Percentiles rank a stretch among this genome's conserved stretches.
Evolutionary conservation across 805 yeast species (phyloP).

Genomic region (Ogataea polymorpha): DNA sequence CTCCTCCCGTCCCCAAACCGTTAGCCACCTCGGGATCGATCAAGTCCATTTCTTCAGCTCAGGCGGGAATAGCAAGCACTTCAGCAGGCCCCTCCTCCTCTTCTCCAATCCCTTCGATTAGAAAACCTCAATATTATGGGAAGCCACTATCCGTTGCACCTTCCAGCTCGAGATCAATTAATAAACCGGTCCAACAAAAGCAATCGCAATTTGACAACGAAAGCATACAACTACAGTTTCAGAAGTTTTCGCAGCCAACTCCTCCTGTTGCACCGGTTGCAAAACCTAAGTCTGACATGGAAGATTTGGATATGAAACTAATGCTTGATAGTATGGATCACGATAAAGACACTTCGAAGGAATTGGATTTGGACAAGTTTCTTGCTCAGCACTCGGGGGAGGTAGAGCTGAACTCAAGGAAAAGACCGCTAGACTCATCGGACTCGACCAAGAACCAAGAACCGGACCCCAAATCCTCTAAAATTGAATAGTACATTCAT

Average conservation of each 20-base stretch:
- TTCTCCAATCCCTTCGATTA: slow-evolving; percentile 16
- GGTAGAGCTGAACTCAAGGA: slow-evolving; percentile 3
- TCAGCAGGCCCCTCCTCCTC: slow-evolving; percentile 20
- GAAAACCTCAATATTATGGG: slow-evolving; percentile 31
- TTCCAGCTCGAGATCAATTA: neutral
- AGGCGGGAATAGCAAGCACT: slow-evolving; percentile 2
- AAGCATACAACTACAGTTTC: slow-evolving; percentile 15
- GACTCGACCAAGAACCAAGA: neutral
- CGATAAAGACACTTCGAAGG: slow-evolving; percentile 12
- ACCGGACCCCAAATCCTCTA: slow-evolving; percentile 4
- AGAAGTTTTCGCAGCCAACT: slow-evolving; percentile 20
- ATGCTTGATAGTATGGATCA: slow-evolving; percentile 24
- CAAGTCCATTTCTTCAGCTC: slow-evolving; percentile 12
- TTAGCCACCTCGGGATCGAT: slow-evolving; percentile 18
- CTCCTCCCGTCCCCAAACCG: slow-evolving; percentile 14
- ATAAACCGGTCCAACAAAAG: slow-evolving; percentile 8
- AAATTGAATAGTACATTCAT: slow-evolving; percentile 2
- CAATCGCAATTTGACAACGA: slow-evolving; percentile 2
- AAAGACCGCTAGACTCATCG: slow-evolving; percentile 2
- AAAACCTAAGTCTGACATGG: slow-evolving; percentile 3
- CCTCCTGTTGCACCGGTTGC: slow-evolving; percentile 12
- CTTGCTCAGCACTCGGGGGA: slow-evolving; percentile 21
- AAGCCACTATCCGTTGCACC: slow-evolving; percentile 17
- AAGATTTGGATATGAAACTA: slow-evolving; percentile 21
- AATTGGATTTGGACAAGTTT: slow-evolving; percentile 20